phyloP scores from a whole-genome alignment of 768 basidiomycete species.

The Russula compacta region DNA sequence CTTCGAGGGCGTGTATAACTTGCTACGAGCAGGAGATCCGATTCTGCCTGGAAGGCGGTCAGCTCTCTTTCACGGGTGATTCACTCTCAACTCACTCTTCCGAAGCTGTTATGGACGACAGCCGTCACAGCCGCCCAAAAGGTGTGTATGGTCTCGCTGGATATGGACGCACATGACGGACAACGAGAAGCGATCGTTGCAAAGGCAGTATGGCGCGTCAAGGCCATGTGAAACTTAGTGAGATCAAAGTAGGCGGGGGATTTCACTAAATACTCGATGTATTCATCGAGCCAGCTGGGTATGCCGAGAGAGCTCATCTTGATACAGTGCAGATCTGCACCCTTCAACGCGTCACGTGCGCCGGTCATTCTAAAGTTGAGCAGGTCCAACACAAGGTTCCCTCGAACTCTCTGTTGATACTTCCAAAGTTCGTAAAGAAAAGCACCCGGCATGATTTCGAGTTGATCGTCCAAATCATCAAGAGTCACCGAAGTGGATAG shows the following conservation, averaged over 20 bases:
- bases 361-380: not conserved
- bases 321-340: not conserved
- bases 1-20: no score
- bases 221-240: constrained; percentile 3
- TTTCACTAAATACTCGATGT: not conserved
- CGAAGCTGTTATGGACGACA: not conserved
- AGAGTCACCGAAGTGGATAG: not conserved
- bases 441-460: not conserved
- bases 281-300: constrained; percentile 1
- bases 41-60: no score
- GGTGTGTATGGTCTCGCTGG: not conserved
- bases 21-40: no score
- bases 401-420: constrained; percentile 1
- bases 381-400: not conserved
- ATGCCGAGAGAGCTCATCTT: not conserved
- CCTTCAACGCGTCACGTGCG: not conserved
- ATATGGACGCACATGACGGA: not conserved
- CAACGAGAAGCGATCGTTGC: not conserved
- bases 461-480: not conserved
- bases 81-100: no score
- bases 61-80: no score
- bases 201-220: not conserved
- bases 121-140: constrained; percentile 1
- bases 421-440: constrained; percentile 4
- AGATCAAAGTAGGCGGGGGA: not conserved